These are phyloP conservation scores for Talinum fruticosum DNA, from an alignment of 148 eudicot genomes.

Conservation along the genomic window DNA sequence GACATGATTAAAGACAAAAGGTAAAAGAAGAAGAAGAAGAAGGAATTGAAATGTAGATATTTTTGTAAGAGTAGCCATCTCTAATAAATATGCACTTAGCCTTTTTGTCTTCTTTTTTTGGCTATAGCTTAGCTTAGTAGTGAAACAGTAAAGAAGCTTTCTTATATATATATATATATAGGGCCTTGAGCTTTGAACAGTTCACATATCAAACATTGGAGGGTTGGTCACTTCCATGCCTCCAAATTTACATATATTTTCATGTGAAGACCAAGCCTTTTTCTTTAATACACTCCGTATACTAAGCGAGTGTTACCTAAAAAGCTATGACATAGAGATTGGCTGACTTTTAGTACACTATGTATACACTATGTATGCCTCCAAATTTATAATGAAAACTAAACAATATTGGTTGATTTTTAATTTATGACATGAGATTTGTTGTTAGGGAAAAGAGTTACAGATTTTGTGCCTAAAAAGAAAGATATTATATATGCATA, in stretches of 20 bases:
- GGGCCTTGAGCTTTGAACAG: background rate
- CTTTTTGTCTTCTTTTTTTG: background rate
- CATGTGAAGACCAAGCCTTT: background rate
- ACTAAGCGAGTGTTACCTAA: background rate
- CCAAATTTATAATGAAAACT: no score
- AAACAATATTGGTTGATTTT: no score
- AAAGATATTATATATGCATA: no score
- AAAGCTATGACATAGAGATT: no score
- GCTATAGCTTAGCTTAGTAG: background rate
- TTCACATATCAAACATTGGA: background rate
- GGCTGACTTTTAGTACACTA: no score
- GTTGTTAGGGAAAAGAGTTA: no score
- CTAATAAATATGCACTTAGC: background rate
- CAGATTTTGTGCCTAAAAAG: no score
- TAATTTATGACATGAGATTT: no score
- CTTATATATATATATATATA: no score
- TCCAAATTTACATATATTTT: background rate
- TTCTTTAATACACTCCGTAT: background rate
- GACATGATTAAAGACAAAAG: slow-evolving; percentile 5
- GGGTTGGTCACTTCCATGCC: background rate
- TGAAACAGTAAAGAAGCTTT: background rate
- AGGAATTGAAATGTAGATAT: slow-evolving; percentile 10
- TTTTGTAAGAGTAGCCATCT: slow-evolving; percentile 11
- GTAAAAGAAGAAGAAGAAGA: slow-evolving; percentile 18
- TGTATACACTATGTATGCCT: no score